Evolutionary conservation across 805 yeast genomes (phyloP), one percentile per base, ranked within the genome.

Genomic region (Yarrowia keelungensis): DNA sequence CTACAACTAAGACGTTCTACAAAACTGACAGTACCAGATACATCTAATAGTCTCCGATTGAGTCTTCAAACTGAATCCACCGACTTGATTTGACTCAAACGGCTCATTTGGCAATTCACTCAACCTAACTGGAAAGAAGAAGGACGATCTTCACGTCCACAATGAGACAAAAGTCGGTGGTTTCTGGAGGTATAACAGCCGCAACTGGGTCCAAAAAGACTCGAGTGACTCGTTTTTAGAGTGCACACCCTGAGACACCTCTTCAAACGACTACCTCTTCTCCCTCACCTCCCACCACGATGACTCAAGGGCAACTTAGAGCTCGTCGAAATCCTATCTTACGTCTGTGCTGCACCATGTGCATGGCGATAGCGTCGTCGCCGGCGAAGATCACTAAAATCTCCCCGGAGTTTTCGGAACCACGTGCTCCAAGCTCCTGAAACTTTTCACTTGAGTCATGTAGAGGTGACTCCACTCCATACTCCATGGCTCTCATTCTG

Each of bases 371-470:
- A 46, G 50, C n/a, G 50, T 12, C 50, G 7, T 46, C 8, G n/a
- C 1, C 35, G 26, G 2, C 47, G 47, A 45, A 45, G 47, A 19
- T 10, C 26, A 16, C 32, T 43, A 5, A 12, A 46, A 19, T 5
- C 22, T 46, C 50, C 50, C 50, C 50, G 36, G 50, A 46, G 22
- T 46, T 35, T 46, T 46, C 50, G 50, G 50, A 46, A 22, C 50
- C 47, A 46, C 50, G 50, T 46, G 50, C 50, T 4, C n/a, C 3
- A 46, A 46, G 50, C 50, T 46, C 36, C 16, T 19, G 47, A 45
- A 45, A 19, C 26, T 45, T 16, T 19, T 45, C 16, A 16, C 5
- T 43, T 43, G 47, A 16, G 26, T 45, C 26, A 10, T 45, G 26
- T 42, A 2, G 38, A 36, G 38, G 19, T 19, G 19, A 19, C 19